Percentiles rank a stretch among this genome's conserved stretches.
Conservation (phyloP, 306 rosid species). For the Vachellia pachyceras region DNA sequence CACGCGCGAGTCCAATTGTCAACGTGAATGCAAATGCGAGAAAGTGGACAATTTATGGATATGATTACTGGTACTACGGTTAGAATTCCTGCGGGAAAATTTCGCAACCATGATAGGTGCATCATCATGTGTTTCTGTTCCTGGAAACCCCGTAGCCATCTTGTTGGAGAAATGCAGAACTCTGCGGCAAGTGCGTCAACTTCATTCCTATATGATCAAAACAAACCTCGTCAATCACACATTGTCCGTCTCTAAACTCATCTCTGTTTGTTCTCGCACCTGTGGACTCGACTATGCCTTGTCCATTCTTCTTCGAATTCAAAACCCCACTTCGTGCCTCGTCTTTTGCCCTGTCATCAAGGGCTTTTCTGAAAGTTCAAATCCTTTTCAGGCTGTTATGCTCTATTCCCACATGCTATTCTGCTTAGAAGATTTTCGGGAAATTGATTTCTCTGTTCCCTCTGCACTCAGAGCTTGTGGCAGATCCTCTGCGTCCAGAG, state of each 20-base stretch:
- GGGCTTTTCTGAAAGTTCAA: conserved; percentile 39
- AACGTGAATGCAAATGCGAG: no score
- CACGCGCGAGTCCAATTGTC: no score
- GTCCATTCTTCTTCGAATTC: conserved; percentile 30
- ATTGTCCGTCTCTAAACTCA: conserved; percentile 40
- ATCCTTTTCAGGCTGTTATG: conserved; percentile 47
- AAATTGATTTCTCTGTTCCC: conserved; percentile 52
- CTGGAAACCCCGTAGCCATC: conserved; percentile 34
- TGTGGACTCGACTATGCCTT: conserved; percentile 45
- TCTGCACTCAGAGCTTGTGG: conserved; percentile 56
- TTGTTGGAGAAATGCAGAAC: conserved; percentile 52
- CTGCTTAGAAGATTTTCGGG: conserved; percentile 37
- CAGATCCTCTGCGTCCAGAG: conserved; percentile 45
- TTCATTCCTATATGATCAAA: conserved; percentile 59
- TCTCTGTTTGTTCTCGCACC: conserved; percentile 27
- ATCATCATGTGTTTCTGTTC: conserved; percentile 13
- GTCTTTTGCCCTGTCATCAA: conserved; percentile 46
- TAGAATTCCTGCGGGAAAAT: neutral
- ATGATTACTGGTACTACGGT: neutral
- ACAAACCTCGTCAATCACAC: conserved; percentile 55
- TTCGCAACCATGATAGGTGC: conserved; percentile 34
- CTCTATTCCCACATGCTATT: conserved; percentile 51
- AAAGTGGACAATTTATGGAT: no score
- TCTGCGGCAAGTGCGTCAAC: conserved; percentile 48
- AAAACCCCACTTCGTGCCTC: conserved; percentile 38